Evolutionary conservation across 192 early-diverging fungal genomes (phyloP).

Genomic region (Funneliformis mosseae): DNA sequence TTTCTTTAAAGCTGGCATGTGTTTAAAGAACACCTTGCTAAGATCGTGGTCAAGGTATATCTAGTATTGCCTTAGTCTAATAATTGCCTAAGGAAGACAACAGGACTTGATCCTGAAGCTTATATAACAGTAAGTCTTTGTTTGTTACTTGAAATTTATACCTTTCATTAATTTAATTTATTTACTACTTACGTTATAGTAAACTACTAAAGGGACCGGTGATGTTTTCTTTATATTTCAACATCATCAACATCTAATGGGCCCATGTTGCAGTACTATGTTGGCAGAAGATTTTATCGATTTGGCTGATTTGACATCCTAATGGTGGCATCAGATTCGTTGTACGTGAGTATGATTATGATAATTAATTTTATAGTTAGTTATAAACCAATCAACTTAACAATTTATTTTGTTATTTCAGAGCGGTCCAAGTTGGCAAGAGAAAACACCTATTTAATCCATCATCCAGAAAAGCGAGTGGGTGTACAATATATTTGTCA

Average conservation of each 20-base stretch:
- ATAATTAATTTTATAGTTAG: too few species aligned
- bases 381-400: not conserved
- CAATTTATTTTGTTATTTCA: not conserved
- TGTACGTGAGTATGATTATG: not conserved
- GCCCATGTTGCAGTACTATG: constrained; percentile 38
- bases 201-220: too few species aligned
- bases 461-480: constrained; percentile 49
- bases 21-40: too few species aligned
- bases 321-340: constrained; percentile 35
- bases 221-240: constrained; percentile 15
- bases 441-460: constrained; percentile 44
- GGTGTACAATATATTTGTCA: constrained; percentile 48
- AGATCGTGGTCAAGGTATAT: too few species aligned
- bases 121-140: constrained; percentile 44
- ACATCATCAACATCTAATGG: constrained; percentile 21
- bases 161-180: not conserved
- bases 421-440: constrained; percentile 48
- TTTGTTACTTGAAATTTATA: not conserved
- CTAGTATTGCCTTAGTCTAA: too few species aligned
- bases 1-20: too few species aligned
- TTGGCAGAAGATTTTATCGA: constrained; percentile 45
- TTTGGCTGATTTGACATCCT: constrained; percentile 50
- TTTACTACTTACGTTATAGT: not conserved
- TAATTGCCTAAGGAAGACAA: constrained; percentile 50
- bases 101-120: constrained; percentile 45